Evolutionary conservation across 306 rosid genomes (phyloP), one percentile per base, ranked within the genome.

Genomic region (Cicer yamashitae): DNA sequence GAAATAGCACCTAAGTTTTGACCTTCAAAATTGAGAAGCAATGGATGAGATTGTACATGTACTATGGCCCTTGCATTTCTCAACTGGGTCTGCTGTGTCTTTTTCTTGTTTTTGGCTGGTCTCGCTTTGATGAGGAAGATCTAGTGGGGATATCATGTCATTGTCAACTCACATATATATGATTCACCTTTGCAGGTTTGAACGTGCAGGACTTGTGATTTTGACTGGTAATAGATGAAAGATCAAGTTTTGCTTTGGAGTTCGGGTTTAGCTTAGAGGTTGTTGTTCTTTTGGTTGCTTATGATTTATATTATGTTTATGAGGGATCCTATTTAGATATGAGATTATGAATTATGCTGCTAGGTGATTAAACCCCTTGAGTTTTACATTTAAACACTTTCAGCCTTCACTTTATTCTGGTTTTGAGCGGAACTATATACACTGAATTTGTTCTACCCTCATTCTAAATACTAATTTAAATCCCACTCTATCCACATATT

Each of bases 171-270:
- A 47, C 38, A 8, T n/a, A 11, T n/a, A 14, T 39, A 18, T 54
- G 45, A n/a, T 40, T 67, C 4, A 6, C n/a, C 30, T 43, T 44
- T 83, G 84, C 77, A 92, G 98, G 98, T 81, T 80, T 93, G 82
- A 87, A 81, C 47, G 96, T 92, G 14, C 98, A 88, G 70, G 98
- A 92, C 37, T 90, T 86, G 67, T 90, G 87, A 90, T 25, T 70
- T 62, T 63, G 20, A 43, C 12, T 40, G 43, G n/a, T 43, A 39
- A 67, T 10, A 15, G 65, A 52, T 13, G 72, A 8, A 50, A 30
- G 72, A 59, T 11, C 52, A 41, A 54, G 17, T 67, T 80, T 80
- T 58, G 71, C 34, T 41, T 39, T 46, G 71, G 34, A 50, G 43
- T 48, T 14, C 8, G 37, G 1, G 34, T 69, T 39, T 6, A 14